Conservation (phyloP, 176 grass and related monocot species). For the Eleusine coracana region DNA sequence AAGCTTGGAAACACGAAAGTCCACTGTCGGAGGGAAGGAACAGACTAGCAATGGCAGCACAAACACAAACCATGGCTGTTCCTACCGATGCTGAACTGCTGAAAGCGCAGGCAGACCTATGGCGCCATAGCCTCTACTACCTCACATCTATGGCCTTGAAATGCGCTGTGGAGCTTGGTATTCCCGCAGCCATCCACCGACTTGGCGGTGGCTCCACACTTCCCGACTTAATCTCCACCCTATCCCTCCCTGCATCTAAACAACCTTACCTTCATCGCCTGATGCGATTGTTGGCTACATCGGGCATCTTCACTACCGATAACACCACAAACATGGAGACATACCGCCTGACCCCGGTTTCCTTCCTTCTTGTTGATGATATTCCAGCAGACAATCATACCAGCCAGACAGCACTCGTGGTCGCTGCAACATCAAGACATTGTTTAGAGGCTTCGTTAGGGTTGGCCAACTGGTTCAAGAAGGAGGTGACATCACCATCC, state of each 20-base stretch:
- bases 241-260: neutral
- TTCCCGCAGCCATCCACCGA: constrained; percentile 31
- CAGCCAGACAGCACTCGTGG: neutral
- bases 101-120: neutral
- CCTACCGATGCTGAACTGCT: constrained; percentile 15
- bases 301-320: neutral
- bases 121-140: no score
- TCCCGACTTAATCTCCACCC: neutral
- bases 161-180: constrained; percentile 46
- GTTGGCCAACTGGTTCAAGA: constrained; percentile 38
- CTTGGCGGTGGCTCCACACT: constrained; percentile 33
- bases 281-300: constrained; percentile 30
- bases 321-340: neutral
- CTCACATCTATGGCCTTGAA: constrained; percentile 2
- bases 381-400: neutral
- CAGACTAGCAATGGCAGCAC: neutral
- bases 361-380: constrained; percentile 18
- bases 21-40: neutral
- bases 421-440: neutral
- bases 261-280: constrained; percentile 27
- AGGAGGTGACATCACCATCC: neutral
- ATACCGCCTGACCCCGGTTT: constrained; percentile 37
- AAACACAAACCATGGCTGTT: no score
- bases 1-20: neutral
- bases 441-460: neutral